phyloP scores from a whole-genome alignment of 2,329 filamentous ascomycete species.

The Metarhizium guizhouense region DNA sequence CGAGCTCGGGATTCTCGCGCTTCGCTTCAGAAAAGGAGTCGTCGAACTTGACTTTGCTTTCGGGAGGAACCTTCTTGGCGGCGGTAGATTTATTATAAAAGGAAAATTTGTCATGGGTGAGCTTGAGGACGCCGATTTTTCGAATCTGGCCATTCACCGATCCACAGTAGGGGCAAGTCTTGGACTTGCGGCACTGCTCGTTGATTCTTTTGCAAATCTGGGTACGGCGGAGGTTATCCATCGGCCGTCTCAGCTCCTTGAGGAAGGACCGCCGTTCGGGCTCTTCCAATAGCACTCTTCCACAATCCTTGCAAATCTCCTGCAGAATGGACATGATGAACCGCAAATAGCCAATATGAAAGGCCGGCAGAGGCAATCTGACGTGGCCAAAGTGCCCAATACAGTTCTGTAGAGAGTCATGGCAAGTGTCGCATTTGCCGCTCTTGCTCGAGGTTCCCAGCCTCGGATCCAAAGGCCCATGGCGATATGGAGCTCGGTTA shows the following conservation, averaged over 20 bases:
- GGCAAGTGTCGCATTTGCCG: slow-evolving; percentile 73
- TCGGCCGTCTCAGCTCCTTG: slow-evolving; percentile 69
- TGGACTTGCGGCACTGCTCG: slow-evolving; percentile 80
- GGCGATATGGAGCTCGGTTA: slow-evolving; percentile 62
- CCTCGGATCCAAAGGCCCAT: slow-evolving; percentile 82
- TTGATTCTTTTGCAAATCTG: slow-evolving; percentile 82
- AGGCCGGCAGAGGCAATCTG: slow-evolving; percentile 79
- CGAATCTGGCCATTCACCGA: slow-evolving; percentile 84
- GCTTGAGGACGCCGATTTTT: slow-evolving; percentile 86
- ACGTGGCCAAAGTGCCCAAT: slow-evolving; percentile 96
- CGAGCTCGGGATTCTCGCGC: slow-evolving; percentile 69
- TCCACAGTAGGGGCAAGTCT: slow-evolving; percentile 71
- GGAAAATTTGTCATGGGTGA: slow-evolving; percentile 87
- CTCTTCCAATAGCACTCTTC: slow-evolving; percentile 73
- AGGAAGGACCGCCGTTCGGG: slow-evolving; percentile 67
- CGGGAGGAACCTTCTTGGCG: slow-evolving; percentile 71
- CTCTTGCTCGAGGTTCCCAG: slow-evolving; percentile 84
- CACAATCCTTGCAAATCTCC: slow-evolving; percentile 92
- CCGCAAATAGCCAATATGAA: slow-evolving; percentile 93
- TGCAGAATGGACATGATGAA: slow-evolving; percentile 88
- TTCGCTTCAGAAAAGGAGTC: slow-evolving; percentile 75
- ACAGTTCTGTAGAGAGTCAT: slow-evolving; percentile 71
- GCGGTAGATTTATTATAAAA: slow-evolving; percentile 84
- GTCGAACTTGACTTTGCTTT: slow-evolving; percentile 77
- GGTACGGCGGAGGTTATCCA: slow-evolving; percentile 81